These are phyloP conservation scores for Candida sithepensis DNA, from an alignment of 805 yeast genomes.

Conservation along the genomic window DNA sequence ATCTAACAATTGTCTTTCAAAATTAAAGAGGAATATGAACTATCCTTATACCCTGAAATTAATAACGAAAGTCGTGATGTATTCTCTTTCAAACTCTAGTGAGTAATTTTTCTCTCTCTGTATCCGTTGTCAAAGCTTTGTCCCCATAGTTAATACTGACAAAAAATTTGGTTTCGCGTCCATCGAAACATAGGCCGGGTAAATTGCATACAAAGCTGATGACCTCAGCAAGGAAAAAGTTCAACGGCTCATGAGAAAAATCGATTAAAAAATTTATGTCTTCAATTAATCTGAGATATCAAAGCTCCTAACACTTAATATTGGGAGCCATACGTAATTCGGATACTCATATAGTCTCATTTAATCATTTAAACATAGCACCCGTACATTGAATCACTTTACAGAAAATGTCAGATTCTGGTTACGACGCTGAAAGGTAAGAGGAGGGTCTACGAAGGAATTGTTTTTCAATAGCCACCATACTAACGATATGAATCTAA, in stretches of 20 bases:
- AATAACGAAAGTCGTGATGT: no score
- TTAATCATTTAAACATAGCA: no score
- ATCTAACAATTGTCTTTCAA: neutral
- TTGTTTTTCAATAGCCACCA: neutral
- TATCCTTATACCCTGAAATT: no score
- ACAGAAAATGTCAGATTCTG: neutral
- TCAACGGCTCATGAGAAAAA: neutral
- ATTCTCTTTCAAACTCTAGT: no score
- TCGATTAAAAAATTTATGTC: no score
- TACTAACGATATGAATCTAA: neutral
- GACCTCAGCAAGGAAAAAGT: neutral
- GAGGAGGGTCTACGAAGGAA: neutral
- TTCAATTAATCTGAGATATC: no score
- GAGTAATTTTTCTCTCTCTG: neutral
- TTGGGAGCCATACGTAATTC: no score
- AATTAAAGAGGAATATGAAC: no score
- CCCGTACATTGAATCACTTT: no score
- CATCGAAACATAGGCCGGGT: neutral
- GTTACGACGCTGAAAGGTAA: neutral
- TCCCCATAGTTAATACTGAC: neutral
- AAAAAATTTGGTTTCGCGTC: neutral
- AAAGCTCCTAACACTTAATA: no score
- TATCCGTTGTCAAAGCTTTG: neutral
- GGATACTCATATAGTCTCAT: no score
- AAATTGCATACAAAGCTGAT: neutral